Evolutionary conservation across 1,284 basidiomycete genomes (phyloP).

Genomic region (Mycena citricolor): DNA sequence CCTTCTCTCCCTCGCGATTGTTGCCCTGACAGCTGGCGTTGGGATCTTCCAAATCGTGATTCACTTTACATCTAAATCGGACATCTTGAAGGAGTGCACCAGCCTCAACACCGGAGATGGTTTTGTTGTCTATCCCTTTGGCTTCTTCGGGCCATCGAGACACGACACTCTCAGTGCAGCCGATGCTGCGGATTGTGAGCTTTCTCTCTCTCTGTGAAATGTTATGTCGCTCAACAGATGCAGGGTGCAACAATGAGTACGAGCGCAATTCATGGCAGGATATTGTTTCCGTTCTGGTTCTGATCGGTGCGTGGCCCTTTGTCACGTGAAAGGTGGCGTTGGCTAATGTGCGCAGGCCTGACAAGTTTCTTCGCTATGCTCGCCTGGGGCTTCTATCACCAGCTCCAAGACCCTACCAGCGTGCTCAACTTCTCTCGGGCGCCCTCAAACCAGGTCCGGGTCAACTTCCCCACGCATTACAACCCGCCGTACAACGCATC

Average conservation of each 20-base stretch:
- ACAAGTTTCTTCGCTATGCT: constrained; percentile 59
- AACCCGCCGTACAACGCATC: constrained; percentile 39
- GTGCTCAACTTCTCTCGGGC: constrained; percentile 29
- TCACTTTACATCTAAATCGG: constrained; percentile 69
- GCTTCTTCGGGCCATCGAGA: constrained; percentile 46
- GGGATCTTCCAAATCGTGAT: constrained; percentile 57
- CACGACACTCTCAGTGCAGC: constrained; percentile 33
- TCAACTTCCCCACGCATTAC: constrained; percentile 37
- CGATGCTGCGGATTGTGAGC: constrained; percentile 50
- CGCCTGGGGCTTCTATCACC: constrained; percentile 69
- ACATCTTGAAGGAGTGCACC: constrained; percentile 52
- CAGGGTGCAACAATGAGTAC: constrained; percentile 60
- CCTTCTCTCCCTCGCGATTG: constrained; percentile 49
- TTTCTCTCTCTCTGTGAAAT: too few species aligned
- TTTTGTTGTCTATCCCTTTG: constrained; percentile 34
- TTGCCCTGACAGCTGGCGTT: constrained; percentile 51
- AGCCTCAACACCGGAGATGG: constrained; percentile 34
- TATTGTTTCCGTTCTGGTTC: constrained; percentile 59
- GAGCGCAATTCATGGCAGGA: constrained; percentile 59
- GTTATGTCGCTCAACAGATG: constrained; percentile 14
- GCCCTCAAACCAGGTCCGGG: constrained; percentile 24
- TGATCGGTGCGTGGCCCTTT: constrained; percentile 38
- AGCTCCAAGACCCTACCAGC: constrained; percentile 62
- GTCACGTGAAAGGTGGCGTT: neutral
- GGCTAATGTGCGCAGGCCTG: constrained; percentile 40